Evolutionary conservation across 1,139 yeast species (phyloP).

Genomic region (Arxiozyma bovina): DNA sequence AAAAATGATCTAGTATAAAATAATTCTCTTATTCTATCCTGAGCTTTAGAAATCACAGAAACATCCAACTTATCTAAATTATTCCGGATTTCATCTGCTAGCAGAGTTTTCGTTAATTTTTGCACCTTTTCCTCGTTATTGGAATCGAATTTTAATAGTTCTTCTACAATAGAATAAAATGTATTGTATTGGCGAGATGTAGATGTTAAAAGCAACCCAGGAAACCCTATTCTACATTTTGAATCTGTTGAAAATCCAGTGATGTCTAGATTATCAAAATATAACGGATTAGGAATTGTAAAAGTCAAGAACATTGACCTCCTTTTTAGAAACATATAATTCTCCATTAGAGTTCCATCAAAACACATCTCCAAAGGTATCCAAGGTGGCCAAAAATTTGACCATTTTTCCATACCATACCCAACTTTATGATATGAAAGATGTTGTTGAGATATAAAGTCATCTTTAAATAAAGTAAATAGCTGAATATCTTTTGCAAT

Average conservation of each 20-base stretch:
- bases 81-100: constrained; percentile 30
- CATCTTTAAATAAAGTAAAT: constrained; percentile 50
- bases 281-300: constrained; percentile 57
- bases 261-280: constrained; percentile 32
- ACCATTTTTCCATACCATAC: constrained; percentile 33
- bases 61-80: constrained; percentile 32
- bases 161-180: constrained; percentile 53
- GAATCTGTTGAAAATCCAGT: constrained; percentile 22
- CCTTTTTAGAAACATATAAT: constrained; percentile 52
- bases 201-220: constrained; percentile 59
- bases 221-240: constrained; percentile 45
- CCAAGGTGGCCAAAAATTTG: constrained; percentile 69
- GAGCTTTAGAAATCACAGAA: constrained; percentile 24
- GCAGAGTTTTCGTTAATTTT: constrained; percentile 48
- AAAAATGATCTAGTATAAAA: constrained; percentile 26
- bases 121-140: constrained; percentile 48
- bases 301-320: constrained; percentile 54
- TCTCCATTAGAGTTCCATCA: constrained; percentile 47
- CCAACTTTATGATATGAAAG: constrained; percentile 34
- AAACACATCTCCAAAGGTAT: constrained; percentile 64
- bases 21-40: constrained; percentile 24
- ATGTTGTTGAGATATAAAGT: constrained; percentile 34
- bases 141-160: constrained; percentile 56
- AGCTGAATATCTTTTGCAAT: constrained; percentile 60
- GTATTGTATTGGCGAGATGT: constrained; percentile 69